Percentiles rank a stretch among this genome's conserved stretches.
Evolutionary conservation across 139 green algal species (phyloP).

Genomic region (Tetradesmus obliquus): DNA sequence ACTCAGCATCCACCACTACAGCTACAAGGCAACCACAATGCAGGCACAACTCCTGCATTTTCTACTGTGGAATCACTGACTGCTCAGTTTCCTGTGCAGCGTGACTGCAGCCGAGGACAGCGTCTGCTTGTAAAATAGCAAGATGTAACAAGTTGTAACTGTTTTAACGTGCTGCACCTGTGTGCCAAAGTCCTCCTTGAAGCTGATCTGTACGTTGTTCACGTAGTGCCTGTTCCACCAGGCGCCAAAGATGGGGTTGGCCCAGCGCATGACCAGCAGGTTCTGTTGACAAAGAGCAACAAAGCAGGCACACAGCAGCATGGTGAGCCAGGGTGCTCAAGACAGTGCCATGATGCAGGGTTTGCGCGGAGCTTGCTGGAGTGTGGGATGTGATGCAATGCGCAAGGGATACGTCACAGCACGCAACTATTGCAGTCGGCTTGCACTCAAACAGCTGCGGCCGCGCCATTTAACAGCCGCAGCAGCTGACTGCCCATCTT

Average conservation of each 20-base stretch:
- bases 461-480: too few species aligned
- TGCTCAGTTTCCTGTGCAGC: too few species aligned
- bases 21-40: neutral
- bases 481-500: too few species aligned
- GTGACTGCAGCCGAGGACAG: too few species aligned
- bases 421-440: too few species aligned
- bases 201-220: constrained; percentile 93
- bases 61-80: too few species aligned
- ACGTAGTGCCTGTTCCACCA: constrained; percentile 91
- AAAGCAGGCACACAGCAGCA: neutral
- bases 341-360: neutral
- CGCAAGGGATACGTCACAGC: too few species aligned
- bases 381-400: neutral
- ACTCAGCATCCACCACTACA: neutral
- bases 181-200: constrained; percentile 92
- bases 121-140: neutral
- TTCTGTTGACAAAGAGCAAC: constrained; percentile 77
- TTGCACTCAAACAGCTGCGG: too few species aligned
- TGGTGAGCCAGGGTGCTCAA: neutral
- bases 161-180: neutral
- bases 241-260: constrained; percentile 90
- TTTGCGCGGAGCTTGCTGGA: neutral
- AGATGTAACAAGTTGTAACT: neutral
- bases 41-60: neutral
- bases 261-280: constrained; percentile 97